These are phyloP conservation scores for Cercospora citrullina DNA, from an alignment of 2,329 filamentous ascomycete genomes.

Conservation along the genomic window DNA sequence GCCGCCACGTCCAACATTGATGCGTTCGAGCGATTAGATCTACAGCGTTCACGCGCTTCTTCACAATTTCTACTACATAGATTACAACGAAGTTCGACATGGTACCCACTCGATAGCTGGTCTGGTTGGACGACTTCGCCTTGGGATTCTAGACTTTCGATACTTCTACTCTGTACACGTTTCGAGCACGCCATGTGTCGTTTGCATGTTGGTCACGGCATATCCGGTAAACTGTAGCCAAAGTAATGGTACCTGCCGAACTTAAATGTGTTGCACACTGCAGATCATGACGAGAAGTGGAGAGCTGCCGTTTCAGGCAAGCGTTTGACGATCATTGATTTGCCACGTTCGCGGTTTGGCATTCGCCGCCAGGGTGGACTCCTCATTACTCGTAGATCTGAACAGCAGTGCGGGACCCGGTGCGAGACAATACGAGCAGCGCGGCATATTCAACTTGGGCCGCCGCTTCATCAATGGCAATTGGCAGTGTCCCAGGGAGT, in stretches of 20 bases:
- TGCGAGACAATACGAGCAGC: neutral
- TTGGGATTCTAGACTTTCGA: neutral
- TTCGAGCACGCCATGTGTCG: neutral
- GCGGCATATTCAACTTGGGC: neutral
- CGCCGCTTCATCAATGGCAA: neutral
- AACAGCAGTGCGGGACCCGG: neutral
- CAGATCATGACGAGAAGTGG: conserved; percentile 8
- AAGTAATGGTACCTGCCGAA: neutral
- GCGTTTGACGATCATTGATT: neutral
- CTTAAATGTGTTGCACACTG: neutral
- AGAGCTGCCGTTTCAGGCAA: conserved; percentile 1
- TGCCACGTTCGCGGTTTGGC: neutral
- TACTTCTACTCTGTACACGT: neutral
- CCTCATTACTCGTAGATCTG: neutral
- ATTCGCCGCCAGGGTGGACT: neutral
- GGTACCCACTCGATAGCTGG: neutral
- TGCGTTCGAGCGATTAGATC: conserved; percentile 3
- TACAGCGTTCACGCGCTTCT: neutral
- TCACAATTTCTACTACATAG: neutral
- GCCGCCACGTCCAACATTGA: neutral
- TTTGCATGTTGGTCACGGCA: conserved; percentile 4
- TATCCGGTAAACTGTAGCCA: neutral
- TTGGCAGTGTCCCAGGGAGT: neutral
- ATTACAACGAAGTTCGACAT: neutral
- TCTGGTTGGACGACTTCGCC: neutral